Conservation (phyloP, 768 basidiomycete species). For the Collybiopsis confluens region DNA sequence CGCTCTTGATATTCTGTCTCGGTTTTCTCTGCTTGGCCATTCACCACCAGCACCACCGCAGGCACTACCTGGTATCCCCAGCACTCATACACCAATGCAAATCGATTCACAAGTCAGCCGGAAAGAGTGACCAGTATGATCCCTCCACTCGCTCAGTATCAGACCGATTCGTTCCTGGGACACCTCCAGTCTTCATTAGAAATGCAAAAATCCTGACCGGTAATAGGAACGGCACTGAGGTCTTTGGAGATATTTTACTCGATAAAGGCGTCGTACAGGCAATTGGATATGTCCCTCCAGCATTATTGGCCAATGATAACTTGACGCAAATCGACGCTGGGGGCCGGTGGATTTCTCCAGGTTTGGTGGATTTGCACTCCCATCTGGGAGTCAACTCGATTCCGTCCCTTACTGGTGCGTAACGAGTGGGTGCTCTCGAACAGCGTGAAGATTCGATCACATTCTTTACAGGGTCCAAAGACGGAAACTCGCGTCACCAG, state of each 20-base stretch:
- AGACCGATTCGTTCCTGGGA: slow-evolving; percentile 64
- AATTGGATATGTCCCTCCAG: slow-evolving; percentile 42
- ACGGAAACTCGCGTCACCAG: slow-evolving; percentile 51
- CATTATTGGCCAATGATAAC: slow-evolving; percentile 13
- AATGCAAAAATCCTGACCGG: slow-evolving; percentile 89
- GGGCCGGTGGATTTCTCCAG: slow-evolving; percentile 81
- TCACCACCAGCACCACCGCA: no score
- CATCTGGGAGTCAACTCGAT: slow-evolving; percentile 55
- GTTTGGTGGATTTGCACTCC: slow-evolving; percentile 63
- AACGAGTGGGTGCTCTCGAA: not conserved
- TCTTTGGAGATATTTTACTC: slow-evolving; percentile 64
- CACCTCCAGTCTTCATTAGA: slow-evolving; percentile 58
- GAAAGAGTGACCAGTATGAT: slow-evolving; percentile 11
- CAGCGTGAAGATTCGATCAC: slow-evolving; percentile 21
- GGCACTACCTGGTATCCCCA: no score
- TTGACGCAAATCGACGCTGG: slow-evolving; percentile 39
- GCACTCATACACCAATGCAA: no score
- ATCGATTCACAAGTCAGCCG: no score
- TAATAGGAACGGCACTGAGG: slow-evolving; percentile 56
- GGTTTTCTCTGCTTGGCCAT: no score
- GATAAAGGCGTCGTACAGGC: slow-evolving; percentile 64
- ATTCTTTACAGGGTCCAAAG: slow-evolving; percentile 20
- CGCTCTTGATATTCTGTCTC: no score
- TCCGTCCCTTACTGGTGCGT: slow-evolving; percentile 47
- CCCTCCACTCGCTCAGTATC: slow-evolving; percentile 51